Percentiles rank a stretch among this genome's conserved stretches.
Conservation (phyloP, 441 rosid species). For the Jatropha podagrica region DNA sequence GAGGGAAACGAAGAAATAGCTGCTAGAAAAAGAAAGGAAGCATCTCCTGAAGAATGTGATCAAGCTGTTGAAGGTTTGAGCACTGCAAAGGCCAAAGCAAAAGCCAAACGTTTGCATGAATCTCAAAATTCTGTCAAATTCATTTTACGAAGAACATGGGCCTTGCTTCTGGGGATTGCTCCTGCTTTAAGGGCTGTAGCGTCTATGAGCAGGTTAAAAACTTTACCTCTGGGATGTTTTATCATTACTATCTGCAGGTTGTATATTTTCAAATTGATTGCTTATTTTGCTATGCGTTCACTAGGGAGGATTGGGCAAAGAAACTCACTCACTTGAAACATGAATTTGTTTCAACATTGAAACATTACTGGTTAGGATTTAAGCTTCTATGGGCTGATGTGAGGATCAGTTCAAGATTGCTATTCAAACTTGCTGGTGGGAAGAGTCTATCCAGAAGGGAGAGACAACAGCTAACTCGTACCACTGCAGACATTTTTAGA, state of each 20-base stretch:
- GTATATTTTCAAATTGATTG: conserved; percentile 3
- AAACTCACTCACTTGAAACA: conserved; percentile 35
- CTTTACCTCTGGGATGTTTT: conserved; percentile 30
- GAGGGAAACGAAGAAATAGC: conserved; percentile 43
- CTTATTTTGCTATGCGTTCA: conserved; percentile 32
- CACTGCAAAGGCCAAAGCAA: conserved; percentile 79
- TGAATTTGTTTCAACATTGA: conserved; percentile 38
- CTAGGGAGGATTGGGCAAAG: conserved; percentile 33
- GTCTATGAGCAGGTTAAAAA: conserved; percentile 93
- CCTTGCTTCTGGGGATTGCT: conserved; percentile 70
- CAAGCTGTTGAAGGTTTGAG: conserved; percentile 90
- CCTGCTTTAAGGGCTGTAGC: conserved; percentile 93
- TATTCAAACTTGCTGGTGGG: conserved; percentile 68
- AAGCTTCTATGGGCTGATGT: conserved; percentile 89
- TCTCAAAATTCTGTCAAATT: conserved; percentile 49
- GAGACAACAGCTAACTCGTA: conserved; percentile 82
- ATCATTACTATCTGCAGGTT: conserved; percentile 43
- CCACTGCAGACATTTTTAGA: conserved; percentile 85
- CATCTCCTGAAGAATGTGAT: conserved; percentile 95
- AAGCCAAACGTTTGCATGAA: conserved; percentile 70
- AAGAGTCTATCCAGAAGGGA: conserved; percentile 82
- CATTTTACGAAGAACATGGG: conserved; percentile 54
- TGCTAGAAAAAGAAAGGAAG: conserved; percentile 63
- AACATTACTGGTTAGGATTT: conserved; percentile 89
- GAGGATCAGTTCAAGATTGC: conserved; percentile 76